Evolutionary conservation across 1,139 yeast genomes (phyloP).

Genomic region (Yamadazyma conglobata): DNA sequence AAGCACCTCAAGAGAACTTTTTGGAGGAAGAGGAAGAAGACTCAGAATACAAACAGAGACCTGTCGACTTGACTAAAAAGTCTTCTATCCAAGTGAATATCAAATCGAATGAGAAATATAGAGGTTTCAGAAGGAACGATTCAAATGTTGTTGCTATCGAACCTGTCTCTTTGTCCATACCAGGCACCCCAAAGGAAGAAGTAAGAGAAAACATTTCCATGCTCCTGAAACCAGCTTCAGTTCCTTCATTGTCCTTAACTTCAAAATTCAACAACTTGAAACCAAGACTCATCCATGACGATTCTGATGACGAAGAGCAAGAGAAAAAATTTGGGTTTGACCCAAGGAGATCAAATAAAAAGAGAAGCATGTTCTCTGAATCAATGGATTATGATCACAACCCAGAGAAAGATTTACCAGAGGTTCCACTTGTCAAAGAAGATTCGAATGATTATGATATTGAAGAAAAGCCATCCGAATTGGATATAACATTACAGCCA

Average conservation of each 20-base stretch:
- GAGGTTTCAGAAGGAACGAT: slow-evolving; percentile 43
- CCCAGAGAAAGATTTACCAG: slow-evolving; percentile 8
- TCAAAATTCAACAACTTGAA: slow-evolving; percentile 16
- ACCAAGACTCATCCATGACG: slow-evolving; percentile 16
- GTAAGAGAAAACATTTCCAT: neutral
- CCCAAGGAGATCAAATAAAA: slow-evolving; percentile 18
- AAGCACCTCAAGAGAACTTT: too few species aligned
- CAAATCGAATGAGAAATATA: slow-evolving; percentile 31
- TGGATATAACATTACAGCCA: slow-evolving; percentile 30
- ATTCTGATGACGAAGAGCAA: slow-evolving; percentile 19
- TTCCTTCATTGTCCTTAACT: slow-evolving; percentile 13
- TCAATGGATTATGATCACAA: slow-evolving; percentile 1
- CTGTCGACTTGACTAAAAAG: slow-evolving; percentile 14
- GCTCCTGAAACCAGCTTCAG: slow-evolving; percentile 7
- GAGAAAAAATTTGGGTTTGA: slow-evolving; percentile 21
- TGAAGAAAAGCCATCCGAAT: slow-evolving; percentile 15
- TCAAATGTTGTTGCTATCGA: slow-evolving; percentile 20
- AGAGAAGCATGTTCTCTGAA: slow-evolving; percentile 8
- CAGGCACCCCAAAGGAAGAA: slow-evolving; percentile 16
- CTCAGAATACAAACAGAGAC: slow-evolving; percentile 12
- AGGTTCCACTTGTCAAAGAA: too few species aligned
- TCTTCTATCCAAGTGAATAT: slow-evolving; percentile 16
- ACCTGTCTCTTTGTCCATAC: slow-evolving; percentile 8
- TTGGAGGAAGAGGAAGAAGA: slow-evolving; percentile 11
- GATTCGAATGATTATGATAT: slow-evolving; percentile 9